These are phyloP conservation scores for Raphanus hybrid DNA, from an alignment of 441 rosid genomes.

Conservation along the genomic window DNA sequence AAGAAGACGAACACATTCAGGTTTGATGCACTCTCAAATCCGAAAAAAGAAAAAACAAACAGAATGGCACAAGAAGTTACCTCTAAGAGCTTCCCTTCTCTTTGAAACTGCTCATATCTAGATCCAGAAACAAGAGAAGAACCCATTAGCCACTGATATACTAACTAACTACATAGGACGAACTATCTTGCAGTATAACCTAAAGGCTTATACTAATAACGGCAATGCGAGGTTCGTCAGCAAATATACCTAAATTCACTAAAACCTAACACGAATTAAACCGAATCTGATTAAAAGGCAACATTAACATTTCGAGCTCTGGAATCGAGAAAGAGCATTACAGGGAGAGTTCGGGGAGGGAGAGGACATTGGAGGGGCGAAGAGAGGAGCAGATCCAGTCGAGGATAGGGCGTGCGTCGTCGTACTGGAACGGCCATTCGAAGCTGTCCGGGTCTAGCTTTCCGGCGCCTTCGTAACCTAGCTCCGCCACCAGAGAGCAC, in stretches of 20 bases:
- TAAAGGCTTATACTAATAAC: background rate
- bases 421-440: slow-evolving; percentile 99
- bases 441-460: slow-evolving; percentile 86
- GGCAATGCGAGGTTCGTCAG: background rate
- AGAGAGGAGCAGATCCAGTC: slow-evolving; percentile 99
- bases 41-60: background rate
- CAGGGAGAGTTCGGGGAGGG: slow-evolving; percentile 87
- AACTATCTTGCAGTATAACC: slow-evolving; percentile 17
- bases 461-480: slow-evolving; percentile 83
- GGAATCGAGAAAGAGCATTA: slow-evolving; percentile 24
- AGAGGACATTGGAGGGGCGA: slow-evolving; percentile 95
- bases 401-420: slow-evolving; percentile 88
- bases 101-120: slow-evolving; percentile 78
- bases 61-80: slow-evolving; percentile 43
- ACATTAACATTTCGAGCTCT: slow-evolving; percentile 1
- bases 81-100: slow-evolving; percentile 88
- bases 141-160: slow-evolving; percentile 21
- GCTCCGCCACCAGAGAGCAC: slow-evolving; percentile 74
- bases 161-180: slow-evolving; percentile 13
- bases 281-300: background rate
- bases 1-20: background rate
- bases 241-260: background rate
- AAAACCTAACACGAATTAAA: slow-evolving; percentile 11
- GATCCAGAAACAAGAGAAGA: slow-evolving; percentile 34
- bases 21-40: background rate